Conservation (phyloP, 768 basidiomycete genomes). For the Daedaleopsis nitida region DNA sequence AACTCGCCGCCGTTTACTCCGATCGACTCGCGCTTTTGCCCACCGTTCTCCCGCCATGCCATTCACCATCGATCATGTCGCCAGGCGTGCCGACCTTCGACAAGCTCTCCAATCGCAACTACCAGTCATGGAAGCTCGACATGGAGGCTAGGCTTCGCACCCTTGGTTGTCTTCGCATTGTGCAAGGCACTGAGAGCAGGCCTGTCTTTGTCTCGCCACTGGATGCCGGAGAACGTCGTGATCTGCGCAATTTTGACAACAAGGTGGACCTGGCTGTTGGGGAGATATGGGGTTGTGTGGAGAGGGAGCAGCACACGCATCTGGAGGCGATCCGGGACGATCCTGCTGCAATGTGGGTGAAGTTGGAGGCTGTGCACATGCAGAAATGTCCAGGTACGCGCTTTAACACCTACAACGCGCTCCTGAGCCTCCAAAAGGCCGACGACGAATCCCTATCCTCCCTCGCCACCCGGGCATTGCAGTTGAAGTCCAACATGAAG, state of each 20-base stretch:
- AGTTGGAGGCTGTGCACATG: no score
- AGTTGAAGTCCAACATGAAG: no score
- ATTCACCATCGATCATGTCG: background rate
- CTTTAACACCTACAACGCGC: no score
- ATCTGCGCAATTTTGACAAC: background rate
- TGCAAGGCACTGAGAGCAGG: conserved; percentile 3
- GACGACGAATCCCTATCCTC: conserved; percentile 14
- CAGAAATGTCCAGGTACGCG: no score
- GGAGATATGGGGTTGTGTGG: conserved; percentile 4
- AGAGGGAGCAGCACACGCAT: no score
- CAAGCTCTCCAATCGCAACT: conserved; percentile 13
- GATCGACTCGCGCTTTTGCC: no score
- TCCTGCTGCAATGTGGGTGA: no score
- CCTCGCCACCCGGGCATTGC: no score
- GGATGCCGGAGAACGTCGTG: background rate
- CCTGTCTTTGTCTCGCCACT: background rate
- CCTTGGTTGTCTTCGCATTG: background rate
- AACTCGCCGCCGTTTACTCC: no score
- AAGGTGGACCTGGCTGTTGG: conserved; percentile 1
- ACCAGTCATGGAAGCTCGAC: conserved; percentile 6
- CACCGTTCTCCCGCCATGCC: background rate
- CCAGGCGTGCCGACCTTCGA: conserved; percentile 1
- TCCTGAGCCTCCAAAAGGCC: conserved; percentile 18
- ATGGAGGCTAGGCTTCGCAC: background rate
- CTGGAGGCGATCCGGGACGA: no score